Percentiles rank a stretch among this genome's conserved stretches.
Evolutionary conservation across 1,284 basidiomycete genomes (phyloP).

Genomic region (Moesziomyces globuligerus): DNA sequence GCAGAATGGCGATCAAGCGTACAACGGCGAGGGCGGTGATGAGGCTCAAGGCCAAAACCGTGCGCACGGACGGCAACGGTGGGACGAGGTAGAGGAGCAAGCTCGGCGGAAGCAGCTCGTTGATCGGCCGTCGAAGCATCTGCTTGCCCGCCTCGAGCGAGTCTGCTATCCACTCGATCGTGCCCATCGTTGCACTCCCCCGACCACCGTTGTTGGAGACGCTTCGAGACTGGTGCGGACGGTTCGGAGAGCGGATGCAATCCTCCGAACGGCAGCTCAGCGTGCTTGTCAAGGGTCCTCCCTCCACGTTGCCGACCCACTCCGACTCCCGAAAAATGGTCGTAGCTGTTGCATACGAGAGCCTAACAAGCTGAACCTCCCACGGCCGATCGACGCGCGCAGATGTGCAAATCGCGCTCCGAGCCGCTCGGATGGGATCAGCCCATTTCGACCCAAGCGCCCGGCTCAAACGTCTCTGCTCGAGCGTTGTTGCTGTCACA

Average conservation of each 20-base stretch:
- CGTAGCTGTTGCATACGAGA: background rate
- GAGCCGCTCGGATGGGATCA: too few relatives aligned
- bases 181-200: background rate
- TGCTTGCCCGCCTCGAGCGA: conserved; percentile 19
- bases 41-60: background rate
- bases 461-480: too few relatives aligned
- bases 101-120: conserved; percentile 36
- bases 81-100: conserved; percentile 37
- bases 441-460: too few relatives aligned
- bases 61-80: conserved; percentile 22
- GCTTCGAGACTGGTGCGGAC: too few relatives aligned
- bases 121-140: conserved; percentile 31
- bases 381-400: conserved; percentile 9
- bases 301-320: background rate
- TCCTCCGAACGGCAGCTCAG: background rate
- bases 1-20: conserved; percentile 21
- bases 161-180: conserved; percentile 14
- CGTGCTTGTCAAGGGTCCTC: too few relatives aligned
- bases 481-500: too few relatives aligned
- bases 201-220: too few relatives aligned
- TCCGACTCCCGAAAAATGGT: background rate
- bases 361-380: background rate
- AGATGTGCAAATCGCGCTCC: background rate
- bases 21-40: conserved; percentile 1
- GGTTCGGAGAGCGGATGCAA: background rate